phyloP scores from a whole-genome alignment of 2,329 filamentous ascomycete genomes.

The Sporothrix schenckii region DNA sequence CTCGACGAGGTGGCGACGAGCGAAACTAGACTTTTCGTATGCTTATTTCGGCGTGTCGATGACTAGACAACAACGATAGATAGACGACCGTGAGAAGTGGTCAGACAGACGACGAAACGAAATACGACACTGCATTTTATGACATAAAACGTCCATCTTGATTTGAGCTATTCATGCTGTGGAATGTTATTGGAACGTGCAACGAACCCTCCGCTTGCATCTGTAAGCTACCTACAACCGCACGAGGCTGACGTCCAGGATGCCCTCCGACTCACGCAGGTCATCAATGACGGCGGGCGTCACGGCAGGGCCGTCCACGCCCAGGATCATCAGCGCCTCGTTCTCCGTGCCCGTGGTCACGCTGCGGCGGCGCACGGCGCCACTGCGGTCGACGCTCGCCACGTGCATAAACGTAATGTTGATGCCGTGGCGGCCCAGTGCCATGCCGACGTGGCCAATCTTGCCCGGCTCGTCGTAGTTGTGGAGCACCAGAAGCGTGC shows the following conservation, averaged over 20 bases:
- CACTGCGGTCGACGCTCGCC: slow-evolving; percentile 52
- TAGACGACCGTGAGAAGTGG: neutral
- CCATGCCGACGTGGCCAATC: slow-evolving; percentile 75
- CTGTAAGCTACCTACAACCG: slow-evolving; percentile 22
- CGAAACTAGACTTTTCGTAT: neutral
- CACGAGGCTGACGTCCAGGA: slow-evolving; percentile 60
- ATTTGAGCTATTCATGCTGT: neutral
- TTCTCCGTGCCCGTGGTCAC: slow-evolving; percentile 47
- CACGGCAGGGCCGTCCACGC: slow-evolving; percentile 66
- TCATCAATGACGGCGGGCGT: slow-evolving; percentile 58
- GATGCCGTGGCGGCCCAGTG: slow-evolving; percentile 69
- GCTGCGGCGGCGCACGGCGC: slow-evolving; percentile 36
- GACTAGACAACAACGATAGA: neutral
- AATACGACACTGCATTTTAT: neutral
- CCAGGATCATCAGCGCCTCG: slow-evolving; percentile 81
- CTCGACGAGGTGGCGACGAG: neutral
- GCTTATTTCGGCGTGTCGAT: neutral
- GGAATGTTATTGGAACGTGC: neutral
- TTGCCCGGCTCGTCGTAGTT: slow-evolving; percentile 83
- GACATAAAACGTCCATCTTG: neutral
- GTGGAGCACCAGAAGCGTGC: slow-evolving; percentile 74
- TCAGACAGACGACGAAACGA: neutral
- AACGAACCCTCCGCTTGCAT: neutral
- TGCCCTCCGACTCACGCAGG: slow-evolving; percentile 55
- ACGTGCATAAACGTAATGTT: slow-evolving; percentile 85